phyloP scores from a whole-genome alignment of 129 eudicot genomes.

The Helianthus annuus region HanXRQr2.0-SUNRISE NC_035445.2:133717221-133717720 shows the following conservation, averaged over 20 bases:
- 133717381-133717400: constrained; percentile 39
- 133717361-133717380: constrained; percentile 13
- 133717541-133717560: neutral
- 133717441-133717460: constrained; percentile 26
- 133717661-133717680: no score
- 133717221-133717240: no score
- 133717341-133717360: constrained; percentile 10
- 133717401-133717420: constrained; percentile 20
- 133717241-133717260: no score
- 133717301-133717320: constrained; percentile 34
- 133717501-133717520: constrained; percentile 25
- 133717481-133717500: constrained; percentile 22
- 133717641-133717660: neutral
- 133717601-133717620: neutral
- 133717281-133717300: constrained; percentile 20
- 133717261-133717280: no score
- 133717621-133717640: neutral
- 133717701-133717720: no score
- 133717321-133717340: constrained; percentile 37
- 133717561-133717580: neutral
- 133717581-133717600: neutral
- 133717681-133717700: no score
- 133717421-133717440: constrained; percentile 25
- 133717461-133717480: constrained; percentile 15
- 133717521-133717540: neutral